Conservation (phyloP, 1,139 yeast genomes). For the Yamadazyma sp. region DNA sequence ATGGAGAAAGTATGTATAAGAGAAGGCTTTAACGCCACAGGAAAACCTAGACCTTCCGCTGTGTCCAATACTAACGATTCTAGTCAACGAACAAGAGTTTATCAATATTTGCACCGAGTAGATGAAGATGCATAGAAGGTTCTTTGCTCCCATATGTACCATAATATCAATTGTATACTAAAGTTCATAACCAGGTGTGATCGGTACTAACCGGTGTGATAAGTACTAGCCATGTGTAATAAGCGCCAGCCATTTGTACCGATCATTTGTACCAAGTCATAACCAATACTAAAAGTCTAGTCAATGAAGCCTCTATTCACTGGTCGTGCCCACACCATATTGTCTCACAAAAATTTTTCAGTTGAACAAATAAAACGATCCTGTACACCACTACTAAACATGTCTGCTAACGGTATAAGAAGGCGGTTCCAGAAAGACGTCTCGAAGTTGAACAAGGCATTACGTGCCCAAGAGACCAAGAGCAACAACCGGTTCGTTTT, state of each 20-base stretch:
- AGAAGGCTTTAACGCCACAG: neutral
- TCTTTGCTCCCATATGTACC: neutral
- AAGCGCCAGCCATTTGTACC: too few relatives aligned
- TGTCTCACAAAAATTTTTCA: conserved; percentile 2
- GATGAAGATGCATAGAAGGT: neutral
- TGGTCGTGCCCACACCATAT: neutral
- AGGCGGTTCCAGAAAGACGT: conserved; percentile 41
- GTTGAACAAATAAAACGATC: neutral
- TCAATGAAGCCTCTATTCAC: too few relatives aligned
- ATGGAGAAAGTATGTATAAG: conserved; percentile 70
- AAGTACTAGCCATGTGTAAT: too few relatives aligned
- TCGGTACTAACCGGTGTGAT: too few relatives aligned
- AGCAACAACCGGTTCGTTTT: conserved; percentile 28
- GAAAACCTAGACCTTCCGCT: too few relatives aligned
- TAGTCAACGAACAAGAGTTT: conserved; percentile 86
- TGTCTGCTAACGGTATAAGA: conserved; percentile 41
- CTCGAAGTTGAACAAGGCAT: conserved; percentile 30
- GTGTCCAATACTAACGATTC: conserved; percentile 14
- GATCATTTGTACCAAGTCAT: too few relatives aligned
- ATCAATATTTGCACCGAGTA: conserved; percentile 82
- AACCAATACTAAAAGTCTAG: too few relatives aligned
- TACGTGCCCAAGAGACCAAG: conserved; percentile 28
- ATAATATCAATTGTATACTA: neutral
- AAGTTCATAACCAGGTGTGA: neutral
- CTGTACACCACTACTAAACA: conserved; percentile 10